A percentile compares a stretch with the other conserved stretches of the same genome.
These are phyloP conservation scores for Phellopilus nigrolimitatus DNA, from an alignment of 1,284 basidiomycete genomes.

Conservation along the genomic window DNA sequence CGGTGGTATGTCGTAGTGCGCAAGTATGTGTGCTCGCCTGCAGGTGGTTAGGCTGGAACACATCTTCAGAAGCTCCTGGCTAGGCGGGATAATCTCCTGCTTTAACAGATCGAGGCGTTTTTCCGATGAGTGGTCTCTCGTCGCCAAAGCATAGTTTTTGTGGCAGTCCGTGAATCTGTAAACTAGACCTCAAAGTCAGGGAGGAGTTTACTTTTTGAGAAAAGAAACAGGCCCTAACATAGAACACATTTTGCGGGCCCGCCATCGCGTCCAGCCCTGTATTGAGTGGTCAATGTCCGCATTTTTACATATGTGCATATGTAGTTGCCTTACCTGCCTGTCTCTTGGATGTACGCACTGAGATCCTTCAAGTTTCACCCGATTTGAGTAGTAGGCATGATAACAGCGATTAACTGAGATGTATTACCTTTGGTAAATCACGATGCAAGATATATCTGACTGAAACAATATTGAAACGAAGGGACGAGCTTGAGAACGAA, in stretches of 20 bases:
- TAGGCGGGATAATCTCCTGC: not conserved
- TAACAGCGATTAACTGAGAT: not conserved
- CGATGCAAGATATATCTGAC: slow-evolving; percentile 8
- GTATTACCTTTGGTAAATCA: slow-evolving; percentile 1
- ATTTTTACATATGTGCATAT: not conserved
- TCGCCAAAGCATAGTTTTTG: not conserved
- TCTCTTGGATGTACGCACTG: slow-evolving; percentile 5
- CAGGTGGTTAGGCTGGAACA: not conserved
- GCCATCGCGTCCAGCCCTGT: slow-evolving; percentile 3
- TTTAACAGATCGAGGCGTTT: not conserved
- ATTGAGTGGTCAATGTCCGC: not conserved
- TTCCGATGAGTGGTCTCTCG: not conserved
- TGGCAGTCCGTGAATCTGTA: not conserved
- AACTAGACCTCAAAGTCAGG: not conserved
- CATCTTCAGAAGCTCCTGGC: not conserved
- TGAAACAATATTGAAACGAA: not conserved
- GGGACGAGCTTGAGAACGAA: not conserved
- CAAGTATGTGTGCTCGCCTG: not conserved
- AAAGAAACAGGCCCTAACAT: not conserved
- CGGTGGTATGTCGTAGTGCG: not conserved
- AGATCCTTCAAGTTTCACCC: not conserved
- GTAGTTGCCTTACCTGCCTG: not conserved
- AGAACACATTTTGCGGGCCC: slow-evolving; percentile 3
- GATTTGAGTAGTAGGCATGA: not conserved
- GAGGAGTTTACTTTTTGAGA: too few species aligned